These are phyloP conservation scores for Cyberlindnera suaveolens DNA, from an alignment of 805 yeast species.

Conservation along the genomic window DNA sequence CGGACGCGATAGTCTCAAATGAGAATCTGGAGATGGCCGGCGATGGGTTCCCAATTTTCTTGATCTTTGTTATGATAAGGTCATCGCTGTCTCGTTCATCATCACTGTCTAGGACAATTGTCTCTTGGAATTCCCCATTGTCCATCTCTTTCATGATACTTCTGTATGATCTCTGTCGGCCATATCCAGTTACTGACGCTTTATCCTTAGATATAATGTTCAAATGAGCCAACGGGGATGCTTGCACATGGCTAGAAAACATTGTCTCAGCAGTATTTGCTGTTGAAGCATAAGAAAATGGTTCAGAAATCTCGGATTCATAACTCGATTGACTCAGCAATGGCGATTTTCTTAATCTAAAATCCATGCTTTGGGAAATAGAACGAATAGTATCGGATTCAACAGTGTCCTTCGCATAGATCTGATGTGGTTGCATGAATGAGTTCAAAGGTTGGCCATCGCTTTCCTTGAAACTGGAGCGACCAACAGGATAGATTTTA, in stretches of 20 bases:
- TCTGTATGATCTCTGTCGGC: conserved; percentile 2
- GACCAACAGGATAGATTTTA: neutral
- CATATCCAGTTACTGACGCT: no score
- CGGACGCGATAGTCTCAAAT: conserved; percentile 21
- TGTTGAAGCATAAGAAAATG: conserved; percentile 14
- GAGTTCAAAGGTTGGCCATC: conserved; percentile 10
- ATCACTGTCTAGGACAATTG: conserved; percentile 20
- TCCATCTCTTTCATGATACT: conserved; percentile 13
- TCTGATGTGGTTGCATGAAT: conserved; percentile 12
- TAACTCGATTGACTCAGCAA: conserved; percentile 20
- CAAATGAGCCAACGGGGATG: no score
- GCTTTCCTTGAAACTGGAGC: no score
- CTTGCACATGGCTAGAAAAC: neutral
- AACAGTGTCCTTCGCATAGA: conserved; percentile 10
- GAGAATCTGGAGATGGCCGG: conserved; percentile 16
- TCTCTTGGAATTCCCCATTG: conserved; percentile 18
- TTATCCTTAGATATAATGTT: no score
- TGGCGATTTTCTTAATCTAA: conserved; percentile 9
- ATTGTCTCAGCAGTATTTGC: conserved; percentile 10
- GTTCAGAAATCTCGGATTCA: conserved; percentile 21
- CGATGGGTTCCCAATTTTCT: conserved; percentile 10
- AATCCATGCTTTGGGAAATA: neutral
- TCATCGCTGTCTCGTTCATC: conserved; percentile 1
- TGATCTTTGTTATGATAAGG: neutral
- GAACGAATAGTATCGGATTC: conserved; percentile 18